Evolutionary conservation across 2,329 filamentous ascomycete genomes (phyloP).

Genomic region (Xylariaceae sp.): DNA sequence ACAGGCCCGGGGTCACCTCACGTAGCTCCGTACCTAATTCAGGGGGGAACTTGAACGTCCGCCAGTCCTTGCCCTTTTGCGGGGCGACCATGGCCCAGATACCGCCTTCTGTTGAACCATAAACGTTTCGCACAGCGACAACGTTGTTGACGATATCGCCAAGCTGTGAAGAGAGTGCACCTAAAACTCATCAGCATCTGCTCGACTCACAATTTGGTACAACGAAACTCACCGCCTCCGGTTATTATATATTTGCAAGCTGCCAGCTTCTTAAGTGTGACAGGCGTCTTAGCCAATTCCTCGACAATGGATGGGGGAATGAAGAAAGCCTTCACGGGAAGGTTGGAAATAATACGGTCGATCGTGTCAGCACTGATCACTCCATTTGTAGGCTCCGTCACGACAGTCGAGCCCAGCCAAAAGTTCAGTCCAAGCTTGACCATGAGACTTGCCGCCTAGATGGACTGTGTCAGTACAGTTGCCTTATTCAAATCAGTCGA

Average conservation of each 20-base stretch:
- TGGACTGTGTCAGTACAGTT: background rate
- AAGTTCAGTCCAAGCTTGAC: conserved; percentile 24
- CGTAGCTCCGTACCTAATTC: conserved; percentile 22
- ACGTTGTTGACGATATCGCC: conserved; percentile 22
- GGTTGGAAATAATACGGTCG: conserved; percentile 23
- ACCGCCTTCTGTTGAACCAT: conserved; percentile 23
- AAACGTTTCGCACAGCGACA: conserved; percentile 22
- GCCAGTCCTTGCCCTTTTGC: conserved; percentile 21
- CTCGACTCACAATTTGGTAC: no score
- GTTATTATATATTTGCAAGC: conserved; percentile 24
- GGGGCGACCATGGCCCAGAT: conserved; percentile 25
- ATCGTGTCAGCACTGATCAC: conserved; percentile 23
- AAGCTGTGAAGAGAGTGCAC: conserved; percentile 21
- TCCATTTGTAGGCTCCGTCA: conserved; percentile 24
- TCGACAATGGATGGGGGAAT: conserved; percentile 25
- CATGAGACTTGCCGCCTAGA: conserved; percentile 23
- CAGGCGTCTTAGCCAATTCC: conserved; percentile 21
- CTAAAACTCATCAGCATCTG: conserved; percentile 5
- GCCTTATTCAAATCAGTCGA: background rate
- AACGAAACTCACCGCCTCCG: conserved; percentile 16
- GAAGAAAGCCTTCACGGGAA: conserved; percentile 23
- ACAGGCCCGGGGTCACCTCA: conserved; percentile 21
- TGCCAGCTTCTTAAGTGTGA: conserved; percentile 18
- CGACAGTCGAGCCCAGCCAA: conserved; percentile 23
- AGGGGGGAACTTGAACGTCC: conserved; percentile 23